Base-by-base conservation (phyloP, 768 basidiomycete genomes). In the Boletus sp. region DNA sequence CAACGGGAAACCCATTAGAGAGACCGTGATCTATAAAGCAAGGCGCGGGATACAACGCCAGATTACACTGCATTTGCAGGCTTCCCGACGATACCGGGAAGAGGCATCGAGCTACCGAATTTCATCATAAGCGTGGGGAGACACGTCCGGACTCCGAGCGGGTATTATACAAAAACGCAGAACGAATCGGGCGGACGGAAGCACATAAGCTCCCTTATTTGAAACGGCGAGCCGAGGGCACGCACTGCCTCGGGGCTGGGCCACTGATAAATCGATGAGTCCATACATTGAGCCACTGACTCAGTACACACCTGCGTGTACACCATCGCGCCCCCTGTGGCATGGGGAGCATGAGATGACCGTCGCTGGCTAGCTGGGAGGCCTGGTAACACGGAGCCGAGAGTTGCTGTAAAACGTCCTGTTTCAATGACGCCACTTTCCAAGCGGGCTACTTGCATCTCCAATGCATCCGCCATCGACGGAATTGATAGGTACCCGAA, bases 61-160 rank as follows among this genome's bases (percentile, higher is more conserved):
- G 61, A 63, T 61, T 63, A 50, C 58, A 59, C 61, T 45, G 67
- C 56, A 60, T 69, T 55, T 13, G 41, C 15, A 15, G 41, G 43
- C 51, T 63, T 56, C 55, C 64, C 65, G 69, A 61, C 51, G 49
- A 57, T 45, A 47, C 47, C 69, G 70, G 67, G 62, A 59, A 43
- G 39, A 61, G 65, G 34, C 1, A 63, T 46, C 10, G 39, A 19
- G 38, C 50, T 48, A 52, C 59, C 61, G 56, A 43, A 60, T 58
- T 49, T 54, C 53, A 47, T 17, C 29, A 13, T 45, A 47, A 27
- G 50, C 40, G 30, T 41, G 50, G 51, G 38, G 48, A 61, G 51
- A 42, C 47, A 19, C 40, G 13, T 37, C 48, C 52, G 49, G 47
- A 10, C 39, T 23, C 23, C 33, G n/a, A 39, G 55, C 62, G 56